Percentiles rank a stretch among this genome's conserved stretches.
phyloP scores from a whole-genome alignment of 345 rosid genomes.

The Dipteronia sinensis region DNA sequence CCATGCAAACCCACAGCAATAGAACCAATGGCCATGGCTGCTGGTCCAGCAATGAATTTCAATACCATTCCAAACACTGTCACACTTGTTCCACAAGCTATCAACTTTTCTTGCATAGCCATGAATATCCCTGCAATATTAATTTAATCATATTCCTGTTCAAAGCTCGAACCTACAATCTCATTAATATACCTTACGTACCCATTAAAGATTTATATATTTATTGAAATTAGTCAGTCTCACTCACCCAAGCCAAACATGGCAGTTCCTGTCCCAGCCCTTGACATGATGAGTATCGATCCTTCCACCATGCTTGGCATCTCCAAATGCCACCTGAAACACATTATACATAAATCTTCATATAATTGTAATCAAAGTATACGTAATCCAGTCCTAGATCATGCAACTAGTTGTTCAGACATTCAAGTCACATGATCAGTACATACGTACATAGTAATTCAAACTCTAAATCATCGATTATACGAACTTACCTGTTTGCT shows the following conservation, averaged over 20 bases:
- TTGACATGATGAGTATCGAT: constrained; percentile 77
- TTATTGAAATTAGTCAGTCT: no score
- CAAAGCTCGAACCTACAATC: no score
- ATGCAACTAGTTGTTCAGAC: not conserved
- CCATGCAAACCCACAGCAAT: constrained; percentile 65
- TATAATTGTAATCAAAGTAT: not conserved
- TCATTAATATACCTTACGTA: no score
- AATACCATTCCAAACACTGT: constrained; percentile 60
- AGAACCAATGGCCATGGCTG: constrained; percentile 73
- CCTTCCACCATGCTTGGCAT: constrained; percentile 86
- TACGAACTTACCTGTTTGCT: constrained; percentile 51
- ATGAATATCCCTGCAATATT: constrained; percentile 76
- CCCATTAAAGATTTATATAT: no score
- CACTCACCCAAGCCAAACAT: constrained; percentile 93
- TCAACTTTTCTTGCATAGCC: constrained; percentile 73
- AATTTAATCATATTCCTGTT: not conserved
- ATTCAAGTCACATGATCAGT: no score
- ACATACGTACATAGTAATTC: no score
- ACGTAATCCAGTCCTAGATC: not conserved
- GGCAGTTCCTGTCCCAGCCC: constrained; percentile 90
- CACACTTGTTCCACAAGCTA: constrained; percentile 67
- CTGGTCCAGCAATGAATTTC: constrained; percentile 72
- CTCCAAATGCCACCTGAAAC: constrained; percentile 66
- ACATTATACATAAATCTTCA: not conserved
- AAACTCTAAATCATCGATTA: no score